A percentile compares a stretch with the other conserved stretches of the same genome.
Conservation (phyloP, 2,329 filamentous ascomycete species). For the Purpureocillium takamizusanense region DNA sequence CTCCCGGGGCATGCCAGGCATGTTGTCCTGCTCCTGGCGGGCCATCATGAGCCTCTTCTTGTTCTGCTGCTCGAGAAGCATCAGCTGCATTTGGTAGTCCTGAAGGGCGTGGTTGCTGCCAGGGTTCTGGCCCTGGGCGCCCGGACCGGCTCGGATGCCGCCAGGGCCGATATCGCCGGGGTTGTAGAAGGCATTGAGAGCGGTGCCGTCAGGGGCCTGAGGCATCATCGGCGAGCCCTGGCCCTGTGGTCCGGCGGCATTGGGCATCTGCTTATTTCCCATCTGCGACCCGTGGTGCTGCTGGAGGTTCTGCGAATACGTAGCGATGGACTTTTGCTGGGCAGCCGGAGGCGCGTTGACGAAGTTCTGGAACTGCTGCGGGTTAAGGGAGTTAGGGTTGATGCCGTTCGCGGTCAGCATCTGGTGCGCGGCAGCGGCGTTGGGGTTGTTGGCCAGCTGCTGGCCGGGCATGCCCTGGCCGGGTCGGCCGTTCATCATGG, state of each 20-base stretch:
- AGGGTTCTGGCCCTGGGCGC: constrained; percentile 32
- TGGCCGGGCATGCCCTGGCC: constrained; percentile 63
- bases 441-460: constrained; percentile 49
- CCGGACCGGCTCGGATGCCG: constrained; percentile 48
- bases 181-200: constrained; percentile 54
- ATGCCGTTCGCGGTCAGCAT: constrained; percentile 63
- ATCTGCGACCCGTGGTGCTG: constrained; percentile 75
- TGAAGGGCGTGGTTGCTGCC: constrained; percentile 71
- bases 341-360: constrained; percentile 45
- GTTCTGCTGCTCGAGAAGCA: constrained; percentile 80
- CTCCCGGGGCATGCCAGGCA: constrained; percentile 38
- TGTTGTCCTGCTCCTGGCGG: constrained; percentile 64
- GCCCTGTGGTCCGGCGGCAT: constrained; percentile 58
- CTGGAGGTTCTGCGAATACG: constrained; percentile 77
- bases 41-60: constrained; percentile 82
- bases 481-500: constrained; percentile 66
- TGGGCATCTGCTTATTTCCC: constrained; percentile 72
- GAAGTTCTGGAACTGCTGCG: constrained; percentile 64
- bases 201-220: constrained; percentile 56
- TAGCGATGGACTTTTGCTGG: constrained; percentile 77
- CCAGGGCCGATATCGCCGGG: constrained; percentile 48
- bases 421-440: constrained; percentile 44
- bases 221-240: constrained; percentile 80
- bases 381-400: constrained; percentile 63
- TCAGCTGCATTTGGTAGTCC: constrained; percentile 84